Conservation (phyloP, 305 asterid species). For the Nicotiana rustica region DNA sequence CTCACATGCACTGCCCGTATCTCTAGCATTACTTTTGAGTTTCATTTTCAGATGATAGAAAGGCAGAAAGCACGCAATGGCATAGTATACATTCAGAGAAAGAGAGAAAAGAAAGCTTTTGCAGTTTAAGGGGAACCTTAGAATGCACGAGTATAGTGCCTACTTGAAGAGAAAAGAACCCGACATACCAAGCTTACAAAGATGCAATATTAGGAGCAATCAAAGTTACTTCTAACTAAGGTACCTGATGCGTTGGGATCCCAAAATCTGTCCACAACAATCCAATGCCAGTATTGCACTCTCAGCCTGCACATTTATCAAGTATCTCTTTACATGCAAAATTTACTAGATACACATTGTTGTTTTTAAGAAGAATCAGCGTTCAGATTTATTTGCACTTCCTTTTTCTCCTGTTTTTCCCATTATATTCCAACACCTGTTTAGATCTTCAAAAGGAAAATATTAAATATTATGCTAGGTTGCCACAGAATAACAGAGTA, state of each 20-base stretch:
- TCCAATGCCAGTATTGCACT: slow-evolving; percentile 89
- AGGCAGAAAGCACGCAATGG: not conserved
- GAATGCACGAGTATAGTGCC: not conserved
- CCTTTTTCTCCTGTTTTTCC: not conserved
- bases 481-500: not conserved
- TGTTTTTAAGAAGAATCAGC: not conserved
- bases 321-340: not conserved
- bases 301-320: slow-evolving; percentile 71
- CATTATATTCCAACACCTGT: slow-evolving; percentile 9
- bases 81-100: not conserved
- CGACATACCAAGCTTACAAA: not conserved
- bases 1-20: not conserved
- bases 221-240: not conserved
- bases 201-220: not conserved
- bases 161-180: not conserved
- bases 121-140: not conserved
- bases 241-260: slow-evolving; percentile 87
- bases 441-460: slow-evolving; percentile 21
- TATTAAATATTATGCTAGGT: not conserved
- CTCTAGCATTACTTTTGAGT: not conserved
- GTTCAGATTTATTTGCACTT: not conserved
- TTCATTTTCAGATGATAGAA: not conserved
- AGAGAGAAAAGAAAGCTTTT: slow-evolving; percentile 17
- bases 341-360: not conserved
- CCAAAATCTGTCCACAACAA: slow-evolving; percentile 86